Evolutionary conservation across 169 alveolate species (phyloP).

Genomic region (Plasmodium fragile): DNA sequence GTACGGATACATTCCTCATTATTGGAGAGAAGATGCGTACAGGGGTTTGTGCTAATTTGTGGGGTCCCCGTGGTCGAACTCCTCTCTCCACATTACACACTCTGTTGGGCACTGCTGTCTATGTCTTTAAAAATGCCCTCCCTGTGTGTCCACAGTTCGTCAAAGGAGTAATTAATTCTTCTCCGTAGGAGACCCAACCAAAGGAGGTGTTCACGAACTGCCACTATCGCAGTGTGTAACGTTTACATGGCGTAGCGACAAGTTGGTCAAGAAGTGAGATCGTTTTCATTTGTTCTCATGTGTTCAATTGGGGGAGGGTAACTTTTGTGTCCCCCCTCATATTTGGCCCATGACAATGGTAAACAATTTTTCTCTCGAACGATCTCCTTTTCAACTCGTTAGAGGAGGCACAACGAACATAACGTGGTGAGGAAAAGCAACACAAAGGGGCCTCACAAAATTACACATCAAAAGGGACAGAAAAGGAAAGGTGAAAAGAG

Average conservation of each 20-base stretch:
- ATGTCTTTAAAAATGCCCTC: background rate
- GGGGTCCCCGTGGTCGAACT: background rate
- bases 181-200: background rate
- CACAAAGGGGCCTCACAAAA: background rate
- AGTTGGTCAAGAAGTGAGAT: background rate
- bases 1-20: background rate
- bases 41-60: background rate
- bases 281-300: background rate
- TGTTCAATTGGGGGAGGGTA: background rate
- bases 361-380: background rate
- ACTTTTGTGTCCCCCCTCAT: background rate
- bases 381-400: background rate
- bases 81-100: background rate
- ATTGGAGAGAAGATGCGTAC: background rate
- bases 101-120: background rate
- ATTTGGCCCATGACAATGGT: background rate
- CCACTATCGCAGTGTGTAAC: background rate
- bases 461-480: background rate
- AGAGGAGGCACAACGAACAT: background rate
- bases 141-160: background rate
- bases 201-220: background rate
- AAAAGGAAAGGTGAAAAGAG: background rate
- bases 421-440: background rate
- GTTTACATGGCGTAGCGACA: background rate
- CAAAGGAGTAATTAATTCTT: background rate